phyloP scores from a whole-genome alignment of 495 filamentous ascomycete species.

The Rusavskia elegans region DNA sequence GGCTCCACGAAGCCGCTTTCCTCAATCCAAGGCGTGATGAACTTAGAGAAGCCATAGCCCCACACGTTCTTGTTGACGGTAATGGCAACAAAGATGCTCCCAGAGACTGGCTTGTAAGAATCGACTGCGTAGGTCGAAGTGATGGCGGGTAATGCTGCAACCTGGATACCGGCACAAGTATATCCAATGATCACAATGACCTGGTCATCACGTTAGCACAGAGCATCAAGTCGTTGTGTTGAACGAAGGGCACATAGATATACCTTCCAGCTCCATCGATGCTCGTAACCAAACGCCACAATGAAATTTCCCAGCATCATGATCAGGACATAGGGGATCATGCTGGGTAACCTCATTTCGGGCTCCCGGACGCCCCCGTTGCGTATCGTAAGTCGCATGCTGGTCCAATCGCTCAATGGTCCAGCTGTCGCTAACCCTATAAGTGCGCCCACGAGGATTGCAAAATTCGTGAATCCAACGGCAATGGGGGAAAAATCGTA shows the following conservation, averaged over 20 bases:
- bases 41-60: slow-evolving; percentile 36
- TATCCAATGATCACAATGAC: slow-evolving; percentile 35
- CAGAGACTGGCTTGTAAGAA: slow-evolving; percentile 44
- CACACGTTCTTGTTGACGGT: slow-evolving; percentile 47
- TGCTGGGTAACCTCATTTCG: slow-evolving; percentile 49
- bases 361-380: slow-evolving; percentile 53
- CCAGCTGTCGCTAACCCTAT: too few relatives aligned
- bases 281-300: slow-evolving; percentile 42
- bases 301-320: slow-evolving; percentile 44
- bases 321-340: slow-evolving; percentile 43
- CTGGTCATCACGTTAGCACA: slow-evolving; percentile 8
- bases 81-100: slow-evolving; percentile 43
- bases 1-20: slow-evolving; percentile 19
- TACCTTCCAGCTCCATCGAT: slow-evolving; percentile 39
- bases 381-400: background rate
- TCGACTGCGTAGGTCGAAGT: slow-evolving; percentile 32
- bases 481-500: too few relatives aligned
- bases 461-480: too few relatives aligned
- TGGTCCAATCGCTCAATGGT: too few relatives aligned
- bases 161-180: slow-evolving; percentile 25
- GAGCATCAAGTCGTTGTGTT: background rate
- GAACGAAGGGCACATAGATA: too few relatives aligned
- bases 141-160: slow-evolving; percentile 30
- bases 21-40: slow-evolving; percentile 26
- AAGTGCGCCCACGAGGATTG: too few relatives aligned